Conservation (phyloP, 2,329 filamentous ascomycete genomes). For the Epichloe aotearoae region DNA sequence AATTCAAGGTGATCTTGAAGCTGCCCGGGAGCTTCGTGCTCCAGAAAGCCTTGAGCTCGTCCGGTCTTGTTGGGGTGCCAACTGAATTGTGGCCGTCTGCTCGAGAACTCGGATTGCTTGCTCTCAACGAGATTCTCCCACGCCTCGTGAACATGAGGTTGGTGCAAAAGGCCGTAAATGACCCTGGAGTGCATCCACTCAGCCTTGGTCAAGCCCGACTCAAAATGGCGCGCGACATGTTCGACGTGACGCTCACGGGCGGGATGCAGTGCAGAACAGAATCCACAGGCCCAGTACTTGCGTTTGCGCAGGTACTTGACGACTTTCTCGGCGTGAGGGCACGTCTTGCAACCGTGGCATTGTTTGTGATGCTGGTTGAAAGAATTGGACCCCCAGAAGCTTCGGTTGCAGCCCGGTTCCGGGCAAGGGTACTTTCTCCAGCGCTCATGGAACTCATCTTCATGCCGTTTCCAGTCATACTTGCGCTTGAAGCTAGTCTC, state of each 20-base stretch:
- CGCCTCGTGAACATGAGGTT: conserved; percentile 45
- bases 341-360: conserved; percentile 50
- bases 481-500: conserved; percentile 56
- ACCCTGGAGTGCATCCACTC: conserved; percentile 60
- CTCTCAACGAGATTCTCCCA: conserved; percentile 44
- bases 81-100: conserved; percentile 45
- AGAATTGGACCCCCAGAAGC: conserved; percentile 56
- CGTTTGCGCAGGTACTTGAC: conserved; percentile 50
- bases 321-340: conserved; percentile 50
- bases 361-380: conserved; percentile 57
- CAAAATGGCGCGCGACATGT: conserved; percentile 55
- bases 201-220: conserved; percentile 45
- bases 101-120: conserved; percentile 41
- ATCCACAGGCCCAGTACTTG: conserved; percentile 56
- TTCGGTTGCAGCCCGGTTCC: conserved; percentile 48
- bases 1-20: conserved; percentile 53
- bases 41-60: conserved; percentile 42
- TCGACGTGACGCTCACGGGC: conserved; percentile 55
- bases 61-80: conserved; percentile 47
- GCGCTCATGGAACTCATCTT: conserved; percentile 57
- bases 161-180: conserved; percentile 53
- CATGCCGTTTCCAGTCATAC: conserved; percentile 57
- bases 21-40: conserved; percentile 49
- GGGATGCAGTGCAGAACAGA: conserved; percentile 49
- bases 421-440: conserved; percentile 55